A percentile compares a stretch with the other conserved stretches of the same genome.
These are phyloP conservation scores for Gossypium australe DNA, from an alignment of 345 rosid genomes.

Conservation along the genomic window DNA sequence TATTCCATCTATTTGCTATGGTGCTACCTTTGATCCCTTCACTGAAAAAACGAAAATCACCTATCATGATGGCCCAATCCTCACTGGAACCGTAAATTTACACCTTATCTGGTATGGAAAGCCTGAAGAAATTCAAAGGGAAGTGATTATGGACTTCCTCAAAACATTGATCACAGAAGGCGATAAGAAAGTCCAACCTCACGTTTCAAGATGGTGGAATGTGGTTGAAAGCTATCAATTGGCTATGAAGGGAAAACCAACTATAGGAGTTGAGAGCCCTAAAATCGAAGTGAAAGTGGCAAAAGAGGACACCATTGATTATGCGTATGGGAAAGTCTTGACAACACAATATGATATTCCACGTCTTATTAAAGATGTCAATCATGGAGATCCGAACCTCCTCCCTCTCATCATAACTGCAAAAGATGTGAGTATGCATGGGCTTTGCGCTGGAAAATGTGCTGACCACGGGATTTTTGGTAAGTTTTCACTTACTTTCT, in stretches of 20 bases:
- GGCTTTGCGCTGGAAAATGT: slow-evolving; percentile 55
- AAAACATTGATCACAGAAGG: slow-evolving; percentile 26
- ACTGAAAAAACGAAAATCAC: background rate
- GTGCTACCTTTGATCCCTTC: background rate
- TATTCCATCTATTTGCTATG: background rate
- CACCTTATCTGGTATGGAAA: slow-evolving; percentile 38
- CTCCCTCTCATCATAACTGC: slow-evolving; percentile 41
- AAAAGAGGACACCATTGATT: slow-evolving; percentile 25
- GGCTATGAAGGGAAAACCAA: no score
- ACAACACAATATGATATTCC: slow-evolving; percentile 19
- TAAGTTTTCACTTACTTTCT: background rate
- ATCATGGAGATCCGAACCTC: slow-evolving; percentile 21
- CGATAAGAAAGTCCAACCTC: slow-evolving; percentile 21
- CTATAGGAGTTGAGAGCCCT: background rate
- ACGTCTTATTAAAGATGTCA: slow-evolving; percentile 23
- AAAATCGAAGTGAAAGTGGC: slow-evolving; percentile 30
- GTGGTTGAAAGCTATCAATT: slow-evolving; percentile 41
- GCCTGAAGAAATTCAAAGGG: slow-evolving; percentile 17
- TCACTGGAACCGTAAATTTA: slow-evolving; percentile 25
- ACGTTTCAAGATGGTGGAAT: slow-evolving; percentile 35
- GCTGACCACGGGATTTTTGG: slow-evolving; percentile 27
- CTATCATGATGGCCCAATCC: slow-evolving; percentile 5
- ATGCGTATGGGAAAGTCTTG: slow-evolving; percentile 39
- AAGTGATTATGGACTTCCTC: slow-evolving; percentile 26
- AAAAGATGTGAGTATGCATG: slow-evolving; percentile 33